phyloP scores from a whole-genome alignment of 1,139 yeast species.

The Magnusiomyces clavatus region DNA sequence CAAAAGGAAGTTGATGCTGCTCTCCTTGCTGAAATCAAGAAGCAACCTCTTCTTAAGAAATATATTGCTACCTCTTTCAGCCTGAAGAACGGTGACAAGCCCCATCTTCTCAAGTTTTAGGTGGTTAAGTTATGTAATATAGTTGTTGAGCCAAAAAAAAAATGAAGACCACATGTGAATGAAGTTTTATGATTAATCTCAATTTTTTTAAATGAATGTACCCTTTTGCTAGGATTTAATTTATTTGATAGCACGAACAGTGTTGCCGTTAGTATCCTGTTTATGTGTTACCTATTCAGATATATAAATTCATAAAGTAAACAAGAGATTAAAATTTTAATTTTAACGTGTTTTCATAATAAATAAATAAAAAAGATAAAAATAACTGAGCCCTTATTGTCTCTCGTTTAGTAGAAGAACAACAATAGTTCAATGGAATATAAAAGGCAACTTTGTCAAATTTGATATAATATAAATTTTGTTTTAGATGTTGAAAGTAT shows the following conservation, averaged over 20 bases:
- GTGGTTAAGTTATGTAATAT: conserved; percentile 1
- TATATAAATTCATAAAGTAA: no score
- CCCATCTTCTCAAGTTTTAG: conserved; percentile 97
- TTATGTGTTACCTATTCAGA: no score
- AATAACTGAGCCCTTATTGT: not conserved
- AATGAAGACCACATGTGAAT: no score
- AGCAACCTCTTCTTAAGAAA: conserved; percentile 96
- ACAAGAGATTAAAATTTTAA: not conserved
- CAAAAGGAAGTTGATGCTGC: conserved; percentile 96
- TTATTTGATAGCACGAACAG: not conserved
- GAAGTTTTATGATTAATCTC: no score
- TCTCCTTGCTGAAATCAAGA: conserved; percentile 88
- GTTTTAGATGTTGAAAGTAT: conserved; percentile 1
- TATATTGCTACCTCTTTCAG: conserved; percentile 96
- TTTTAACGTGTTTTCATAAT: not conserved
- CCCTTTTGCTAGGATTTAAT: not conserved
- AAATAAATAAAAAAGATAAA: not conserved
- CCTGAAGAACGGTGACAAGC: conserved; percentile 97
- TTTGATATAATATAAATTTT: no score
- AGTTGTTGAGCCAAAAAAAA: conserved; percentile 3
- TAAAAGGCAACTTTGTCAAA: no score
- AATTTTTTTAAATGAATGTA: no score
- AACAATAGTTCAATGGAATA: no score
- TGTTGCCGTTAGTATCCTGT: not conserved
- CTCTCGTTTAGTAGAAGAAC: not conserved